phyloP scores from a whole-genome alignment of 495 filamentous ascomycete genomes.

The Annulohypoxylon maeteangense region DNA sequence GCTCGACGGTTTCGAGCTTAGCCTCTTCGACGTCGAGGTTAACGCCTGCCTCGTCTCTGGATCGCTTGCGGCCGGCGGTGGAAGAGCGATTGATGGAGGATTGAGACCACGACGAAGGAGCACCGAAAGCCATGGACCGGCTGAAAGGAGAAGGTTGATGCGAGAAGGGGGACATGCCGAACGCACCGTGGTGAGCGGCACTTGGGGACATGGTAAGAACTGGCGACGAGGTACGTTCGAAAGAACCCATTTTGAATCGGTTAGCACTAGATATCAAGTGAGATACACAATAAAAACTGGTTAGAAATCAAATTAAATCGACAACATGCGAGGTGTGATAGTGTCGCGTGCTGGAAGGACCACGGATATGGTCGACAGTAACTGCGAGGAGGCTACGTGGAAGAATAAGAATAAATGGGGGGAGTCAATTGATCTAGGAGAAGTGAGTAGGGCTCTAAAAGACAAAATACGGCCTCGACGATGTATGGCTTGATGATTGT shows the following conservation, averaged over 20 bases:
- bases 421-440: constrained; percentile 40
- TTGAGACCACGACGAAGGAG: constrained; percentile 33
- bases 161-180: constrained; percentile 54
- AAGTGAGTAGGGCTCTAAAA: constrained; percentile 31
- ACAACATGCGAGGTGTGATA: constrained; percentile 1
- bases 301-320: constrained; percentile 34
- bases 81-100: constrained; percentile 39
- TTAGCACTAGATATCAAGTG: constrained; percentile 49
- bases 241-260: constrained; percentile 60
- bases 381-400: constrained; percentile 12
- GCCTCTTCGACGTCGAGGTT: constrained; percentile 62
- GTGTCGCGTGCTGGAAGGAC: constrained; percentile 18
- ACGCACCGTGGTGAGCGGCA: constrained; percentile 57
- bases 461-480: constrained; percentile 19
- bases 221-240: constrained; percentile 62
- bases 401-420: constrained; percentile 4
- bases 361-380: constrained; percentile 39
- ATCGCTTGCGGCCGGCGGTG: constrained; percentile 70
- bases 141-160: constrained; percentile 56
- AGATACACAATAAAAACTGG: constrained; percentile 43
- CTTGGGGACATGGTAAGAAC: constrained; percentile 62
- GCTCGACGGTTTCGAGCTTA: constrained; percentile 49
- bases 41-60: constrained; percentile 69
- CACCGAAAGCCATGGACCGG: constrained; percentile 46
- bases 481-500: constrained; percentile 8